Conservation (phyloP, 2,329 filamentous ascomycete genomes). For the Colletotrichum acutatum region DNA sequence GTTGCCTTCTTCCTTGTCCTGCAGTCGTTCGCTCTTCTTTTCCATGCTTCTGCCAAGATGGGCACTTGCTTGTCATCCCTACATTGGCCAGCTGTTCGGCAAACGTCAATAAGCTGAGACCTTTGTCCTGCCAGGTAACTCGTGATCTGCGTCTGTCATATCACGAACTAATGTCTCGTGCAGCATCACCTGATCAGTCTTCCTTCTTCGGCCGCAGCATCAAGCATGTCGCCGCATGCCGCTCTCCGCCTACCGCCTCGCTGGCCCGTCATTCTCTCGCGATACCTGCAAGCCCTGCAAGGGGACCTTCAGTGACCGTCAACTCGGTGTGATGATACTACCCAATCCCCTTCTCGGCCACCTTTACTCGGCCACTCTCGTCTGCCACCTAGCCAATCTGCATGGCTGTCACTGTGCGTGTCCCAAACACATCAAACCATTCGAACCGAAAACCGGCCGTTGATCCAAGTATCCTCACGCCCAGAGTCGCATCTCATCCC, state of each 20-base stretch:
- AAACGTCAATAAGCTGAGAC: constrained; percentile 2
- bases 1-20: not conserved
- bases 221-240: not conserved
- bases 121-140: not conserved
- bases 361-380: not conserved
- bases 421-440: constrained; percentile 1
- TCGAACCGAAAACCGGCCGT: not conserved
- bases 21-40: not conserved
- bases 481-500: constrained; percentile 5
- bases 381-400: not conserved
- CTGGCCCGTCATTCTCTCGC: constrained; percentile 6
- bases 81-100: not conserved
- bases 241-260: constrained; percentile 3
- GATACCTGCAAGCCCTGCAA: constrained; percentile 1
- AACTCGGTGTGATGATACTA: constrained; percentile 10
- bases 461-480: not conserved
- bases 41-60: not conserved
- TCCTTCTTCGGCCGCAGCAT: constrained; percentile 27
- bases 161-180: constrained; percentile 11
- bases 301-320: not conserved
- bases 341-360: not conserved
- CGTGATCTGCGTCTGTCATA: constrained; percentile 20
- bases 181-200: constrained; percentile 25
- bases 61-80: not conserved
- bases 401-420: not conserved